Conservation (phyloP, 208 protist genomes). For the Trypanosoma caninum region DNA sequence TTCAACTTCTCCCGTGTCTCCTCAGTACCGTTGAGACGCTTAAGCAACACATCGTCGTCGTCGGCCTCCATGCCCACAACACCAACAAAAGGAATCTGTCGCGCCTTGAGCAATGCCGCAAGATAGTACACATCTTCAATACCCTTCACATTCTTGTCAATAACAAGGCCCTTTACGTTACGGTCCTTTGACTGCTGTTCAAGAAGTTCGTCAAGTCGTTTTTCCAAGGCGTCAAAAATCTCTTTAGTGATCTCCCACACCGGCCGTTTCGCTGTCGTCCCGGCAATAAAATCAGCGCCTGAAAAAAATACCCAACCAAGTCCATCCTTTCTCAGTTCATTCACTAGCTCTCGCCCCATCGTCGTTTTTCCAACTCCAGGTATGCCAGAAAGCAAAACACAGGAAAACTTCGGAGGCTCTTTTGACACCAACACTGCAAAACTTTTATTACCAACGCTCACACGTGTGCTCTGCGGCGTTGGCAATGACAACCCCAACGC, state of each 20-base stretch:
- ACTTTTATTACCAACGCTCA: conserved; percentile 77
- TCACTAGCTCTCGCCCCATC: conserved; percentile 68
- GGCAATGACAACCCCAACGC: conserved; percentile 5
- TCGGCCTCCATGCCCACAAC: conserved; percentile 76
- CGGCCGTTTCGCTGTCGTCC: conserved; percentile 36
- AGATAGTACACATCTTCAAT: conserved; percentile 87
- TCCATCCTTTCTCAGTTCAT: conserved; percentile 65
- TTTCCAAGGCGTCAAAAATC: conserved; percentile 76
- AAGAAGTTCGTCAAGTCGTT: conserved; percentile 70
- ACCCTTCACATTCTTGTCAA: conserved; percentile 87
- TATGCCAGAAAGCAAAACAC: conserved; percentile 77
- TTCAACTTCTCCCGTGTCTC: conserved; percentile 76
- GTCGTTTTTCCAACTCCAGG: conserved; percentile 77
- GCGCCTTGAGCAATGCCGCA: conserved; percentile 60
- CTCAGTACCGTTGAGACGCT: conserved; percentile 63
- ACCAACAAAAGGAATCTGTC: conserved; percentile 76
- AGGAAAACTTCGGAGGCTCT: conserved; percentile 83
- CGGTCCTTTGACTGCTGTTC: conserved; percentile 53
- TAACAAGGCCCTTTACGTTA: conserved; percentile 78
- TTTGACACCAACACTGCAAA: conserved; percentile 69
- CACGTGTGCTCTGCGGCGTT: conserved; percentile 18
- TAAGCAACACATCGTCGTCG: conserved; percentile 57
- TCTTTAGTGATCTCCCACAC: conserved; percentile 76
- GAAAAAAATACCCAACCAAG: conserved; percentile 86
- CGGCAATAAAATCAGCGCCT: conserved; percentile 64